Evolutionary conservation across 2,329 filamentous ascomycete species (phyloP).

Genomic region (Cercospora sp.): DNA sequence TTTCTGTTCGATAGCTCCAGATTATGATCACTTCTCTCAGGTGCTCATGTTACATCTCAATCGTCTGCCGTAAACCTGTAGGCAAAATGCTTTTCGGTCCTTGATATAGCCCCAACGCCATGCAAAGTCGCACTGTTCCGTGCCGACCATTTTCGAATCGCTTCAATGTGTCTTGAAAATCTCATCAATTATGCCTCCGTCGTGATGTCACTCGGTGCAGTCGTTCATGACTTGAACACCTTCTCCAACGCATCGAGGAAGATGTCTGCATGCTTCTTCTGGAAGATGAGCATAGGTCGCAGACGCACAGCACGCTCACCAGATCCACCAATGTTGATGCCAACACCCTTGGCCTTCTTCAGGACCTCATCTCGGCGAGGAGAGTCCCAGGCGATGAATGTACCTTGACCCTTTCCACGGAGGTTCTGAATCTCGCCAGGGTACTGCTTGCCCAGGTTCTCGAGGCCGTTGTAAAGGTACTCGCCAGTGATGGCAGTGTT

Average conservation of each 20-base stretch:
- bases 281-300: constrained; percentile 88
- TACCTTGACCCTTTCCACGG: constrained; percentile 82
- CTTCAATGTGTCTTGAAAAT: constrained; percentile 13
- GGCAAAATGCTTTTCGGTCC: not conserved
- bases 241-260: constrained; percentile 58
- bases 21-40: not conserved
- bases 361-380: constrained; percentile 78
- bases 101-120: constrained; percentile 14
- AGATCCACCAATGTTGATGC: constrained; percentile 84
- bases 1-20: not conserved
- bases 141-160: constrained; percentile 10
- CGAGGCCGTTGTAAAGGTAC: constrained; percentile 72
- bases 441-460: constrained; percentile 67
- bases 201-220: constrained; percentile 1
- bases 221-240: constrained; percentile 34
- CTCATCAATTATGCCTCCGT: not conserved
- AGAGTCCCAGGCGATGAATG: constrained; percentile 90
- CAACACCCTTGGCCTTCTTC: constrained; percentile 72
- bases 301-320: constrained; percentile 74
- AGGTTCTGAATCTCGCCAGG: constrained; percentile 79
- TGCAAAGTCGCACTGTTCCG: constrained; percentile 10
- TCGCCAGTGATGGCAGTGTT: constrained; percentile 76
- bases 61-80: not conserved
- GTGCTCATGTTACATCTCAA: constrained; percentile 1
- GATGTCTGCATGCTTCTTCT: constrained; percentile 86